A percentile compares a stretch with the other conserved stretches of the same genome.
These are phyloP conservation scores for Apiotrichum sp. DNA, from an alignment of 1,284 basidiomycete species.

Conservation along the genomic window DNA sequence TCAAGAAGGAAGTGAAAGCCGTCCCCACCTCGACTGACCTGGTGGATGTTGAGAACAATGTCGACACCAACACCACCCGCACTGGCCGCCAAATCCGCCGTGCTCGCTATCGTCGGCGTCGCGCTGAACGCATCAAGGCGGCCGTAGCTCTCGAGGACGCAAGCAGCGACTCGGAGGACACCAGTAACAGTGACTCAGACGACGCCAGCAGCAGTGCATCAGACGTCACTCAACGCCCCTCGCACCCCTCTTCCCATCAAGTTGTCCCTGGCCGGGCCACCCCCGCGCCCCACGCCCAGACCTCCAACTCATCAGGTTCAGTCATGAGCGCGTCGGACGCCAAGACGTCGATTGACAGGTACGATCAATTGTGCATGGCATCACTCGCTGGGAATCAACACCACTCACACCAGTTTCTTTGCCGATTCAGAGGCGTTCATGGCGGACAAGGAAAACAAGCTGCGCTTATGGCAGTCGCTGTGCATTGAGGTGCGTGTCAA, in stretches of 20 bases:
- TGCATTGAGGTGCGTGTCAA: slow-evolving; percentile 35
- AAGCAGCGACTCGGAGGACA: neutral
- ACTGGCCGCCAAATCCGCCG: no score
- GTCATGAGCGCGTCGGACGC: slow-evolving; percentile 10
- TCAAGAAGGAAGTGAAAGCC: no score
- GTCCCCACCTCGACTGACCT: no score
- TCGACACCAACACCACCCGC: no score
- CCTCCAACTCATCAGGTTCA: neutral
- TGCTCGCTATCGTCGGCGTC: no score
- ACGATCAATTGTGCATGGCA: neutral
- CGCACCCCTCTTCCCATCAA: neutral
- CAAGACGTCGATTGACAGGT: slow-evolving; percentile 7
- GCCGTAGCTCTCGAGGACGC: no score
- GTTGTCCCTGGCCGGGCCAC: neutral
- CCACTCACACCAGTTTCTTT: slow-evolving; percentile 11
- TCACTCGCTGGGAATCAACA: neutral
- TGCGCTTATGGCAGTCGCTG: slow-evolving; percentile 41
- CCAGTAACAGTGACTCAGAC: no score
- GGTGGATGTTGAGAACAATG: no score
- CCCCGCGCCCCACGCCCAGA: neutral
- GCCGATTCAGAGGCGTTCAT: slow-evolving; percentile 17
- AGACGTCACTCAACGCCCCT: neutral
- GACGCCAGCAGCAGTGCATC: no score
- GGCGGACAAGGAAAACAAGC: slow-evolving; percentile 30
- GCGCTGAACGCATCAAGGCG: no score